A percentile compares a stretch with the other conserved stretches of the same genome.
Evolutionary conservation across 1,284 basidiomycete species (phyloP).

Genomic region (Trametes pubescens): DNA sequence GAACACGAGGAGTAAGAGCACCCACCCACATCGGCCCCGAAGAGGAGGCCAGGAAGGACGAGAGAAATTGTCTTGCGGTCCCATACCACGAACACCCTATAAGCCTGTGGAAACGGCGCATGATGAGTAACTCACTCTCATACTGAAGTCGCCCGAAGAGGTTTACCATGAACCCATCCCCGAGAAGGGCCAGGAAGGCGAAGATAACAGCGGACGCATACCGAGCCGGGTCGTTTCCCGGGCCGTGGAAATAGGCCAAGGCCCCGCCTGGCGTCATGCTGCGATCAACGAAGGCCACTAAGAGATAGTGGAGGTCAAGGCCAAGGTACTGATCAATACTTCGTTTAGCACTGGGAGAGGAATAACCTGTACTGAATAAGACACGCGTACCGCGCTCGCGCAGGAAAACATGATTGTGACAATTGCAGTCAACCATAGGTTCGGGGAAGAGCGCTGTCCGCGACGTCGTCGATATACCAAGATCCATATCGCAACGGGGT

Average conservation of each 20-base stretch:
- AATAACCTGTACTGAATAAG: no score
- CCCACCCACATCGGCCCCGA: background rate
- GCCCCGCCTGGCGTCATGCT: background rate
- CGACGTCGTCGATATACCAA: background rate
- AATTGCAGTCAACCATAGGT: background rate
- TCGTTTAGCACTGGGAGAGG: no score
- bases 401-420: background rate
- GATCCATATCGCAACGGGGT: background rate
- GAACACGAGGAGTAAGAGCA: background rate
- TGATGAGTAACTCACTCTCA: no score
- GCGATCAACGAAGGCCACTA: background rate
- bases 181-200: background rate
- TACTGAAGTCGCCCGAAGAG: no score
- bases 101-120: background rate
- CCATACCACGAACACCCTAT: background rate
- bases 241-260: background rate
- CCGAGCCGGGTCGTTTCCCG: background rate
- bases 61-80: background rate
- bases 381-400: background rate
- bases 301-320: background rate
- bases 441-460: background rate
- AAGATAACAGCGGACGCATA: background rate
- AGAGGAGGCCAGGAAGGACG: background rate
- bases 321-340: background rate
- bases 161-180: background rate